phyloP scores from a whole-genome alignment of 148 eudicot genomes.

The Persicaria maculosa region DNA sequence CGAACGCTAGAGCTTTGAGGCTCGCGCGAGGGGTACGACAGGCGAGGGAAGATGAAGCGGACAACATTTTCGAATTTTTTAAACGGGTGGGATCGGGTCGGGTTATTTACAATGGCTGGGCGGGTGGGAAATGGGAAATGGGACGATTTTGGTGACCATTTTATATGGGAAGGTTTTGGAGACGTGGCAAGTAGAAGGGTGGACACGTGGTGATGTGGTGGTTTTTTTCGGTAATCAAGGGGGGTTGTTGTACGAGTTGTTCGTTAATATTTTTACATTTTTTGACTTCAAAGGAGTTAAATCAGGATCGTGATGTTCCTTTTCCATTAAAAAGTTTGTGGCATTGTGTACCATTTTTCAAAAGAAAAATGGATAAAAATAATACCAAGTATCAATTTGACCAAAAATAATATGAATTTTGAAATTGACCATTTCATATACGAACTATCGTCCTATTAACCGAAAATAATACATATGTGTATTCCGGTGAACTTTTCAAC shows the following conservation, averaged over 20 bases:
- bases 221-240: neutral
- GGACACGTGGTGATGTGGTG: conserved; percentile 1
- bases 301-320: too few species aligned
- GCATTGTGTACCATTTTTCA: too few species aligned
- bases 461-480: too few species aligned
- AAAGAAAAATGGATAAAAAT: too few species aligned
- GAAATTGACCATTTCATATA: too few species aligned
- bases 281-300: neutral
- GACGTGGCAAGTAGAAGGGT: neutral
- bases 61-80: neutral
- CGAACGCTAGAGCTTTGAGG: conserved; percentile 1
- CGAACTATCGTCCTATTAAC: too few species aligned
- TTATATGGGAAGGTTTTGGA: neutral
- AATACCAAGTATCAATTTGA: too few species aligned
- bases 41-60: conserved; percentile 7
- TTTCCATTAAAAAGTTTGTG: too few species aligned
- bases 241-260: conserved; percentile 1
- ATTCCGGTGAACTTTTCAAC: too few species aligned
- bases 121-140: neutral
- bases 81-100: too few species aligned
- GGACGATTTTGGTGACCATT: neutral
- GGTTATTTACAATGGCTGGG: neutral
- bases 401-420: too few species aligned
- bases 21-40: neutral
- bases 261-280: neutral